phyloP scores from a whole-genome alignment of 495 filamentous ascomycete genomes.

The Venustampulla echinocandica region DNA sequence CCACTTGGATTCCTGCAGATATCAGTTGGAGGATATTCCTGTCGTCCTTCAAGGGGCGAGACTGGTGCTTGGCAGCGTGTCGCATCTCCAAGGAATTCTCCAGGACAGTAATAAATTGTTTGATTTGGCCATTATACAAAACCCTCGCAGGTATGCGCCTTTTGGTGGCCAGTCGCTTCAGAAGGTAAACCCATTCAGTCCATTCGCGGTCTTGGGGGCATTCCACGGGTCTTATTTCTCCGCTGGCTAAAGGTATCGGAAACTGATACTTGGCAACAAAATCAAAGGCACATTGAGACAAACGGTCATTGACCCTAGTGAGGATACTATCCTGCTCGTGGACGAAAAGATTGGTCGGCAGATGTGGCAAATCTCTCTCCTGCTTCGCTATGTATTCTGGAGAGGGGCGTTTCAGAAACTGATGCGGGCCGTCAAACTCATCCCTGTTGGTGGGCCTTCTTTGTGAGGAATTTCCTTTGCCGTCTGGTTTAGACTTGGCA shows the following conservation, averaged over 20 bases:
- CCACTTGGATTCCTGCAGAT: slow-evolving; percentile 76
- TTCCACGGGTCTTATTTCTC: slow-evolving; percentile 71
- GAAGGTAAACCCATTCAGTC: slow-evolving; percentile 86
- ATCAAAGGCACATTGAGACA: slow-evolving; percentile 79
- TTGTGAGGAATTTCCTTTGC: slow-evolving; percentile 49
- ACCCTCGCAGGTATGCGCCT: slow-evolving; percentile 73
- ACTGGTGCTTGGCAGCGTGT: slow-evolving; percentile 75
- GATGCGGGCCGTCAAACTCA: slow-evolving; percentile 81
- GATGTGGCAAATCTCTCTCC: slow-evolving; percentile 69
- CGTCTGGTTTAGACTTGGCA: slow-evolving; percentile 35
- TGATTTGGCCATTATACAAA: slow-evolving; percentile 83
- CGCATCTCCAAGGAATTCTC: slow-evolving; percentile 82
- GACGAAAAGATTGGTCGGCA: slow-evolving; percentile 72
- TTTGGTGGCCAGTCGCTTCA: slow-evolving; percentile 79
- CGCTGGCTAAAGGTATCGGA: slow-evolving; percentile 66
- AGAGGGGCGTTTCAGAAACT: slow-evolving; percentile 61
- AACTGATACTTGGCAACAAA: slow-evolving; percentile 87
- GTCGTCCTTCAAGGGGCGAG: slow-evolving; percentile 78
- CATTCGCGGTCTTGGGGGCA: slow-evolving; percentile 75
- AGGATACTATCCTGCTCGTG: slow-evolving; percentile 79
- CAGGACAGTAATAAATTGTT: slow-evolving; percentile 73
- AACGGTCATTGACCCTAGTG: slow-evolving; percentile 67
- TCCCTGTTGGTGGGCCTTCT: slow-evolving; percentile 72
- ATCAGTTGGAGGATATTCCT: slow-evolving; percentile 81
- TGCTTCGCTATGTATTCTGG: slow-evolving; percentile 59